These are phyloP conservation scores for Allantophomopsis lycopodina DNA, from an alignment of 2,329 filamentous ascomycete genomes.

Conservation along the genomic window DNA sequence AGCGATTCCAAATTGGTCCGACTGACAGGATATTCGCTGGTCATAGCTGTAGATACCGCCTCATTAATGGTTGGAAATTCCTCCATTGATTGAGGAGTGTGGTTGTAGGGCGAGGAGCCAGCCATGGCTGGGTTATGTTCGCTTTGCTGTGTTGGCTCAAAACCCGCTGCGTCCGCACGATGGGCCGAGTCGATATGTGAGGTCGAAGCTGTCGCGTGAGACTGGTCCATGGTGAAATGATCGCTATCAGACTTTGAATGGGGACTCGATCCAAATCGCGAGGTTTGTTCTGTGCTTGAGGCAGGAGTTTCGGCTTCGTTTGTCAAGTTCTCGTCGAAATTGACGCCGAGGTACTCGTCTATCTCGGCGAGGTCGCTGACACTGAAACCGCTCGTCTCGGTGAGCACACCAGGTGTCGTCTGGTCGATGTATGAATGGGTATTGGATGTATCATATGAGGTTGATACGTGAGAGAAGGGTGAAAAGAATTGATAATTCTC, in stretches of 20 bases:
- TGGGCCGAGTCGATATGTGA: not conserved
- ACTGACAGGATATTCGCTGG: too few relatives aligned
- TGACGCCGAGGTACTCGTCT: slow-evolving; percentile 19
- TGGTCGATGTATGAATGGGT: not conserved
- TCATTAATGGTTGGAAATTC: too few relatives aligned
- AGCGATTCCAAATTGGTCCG: too few relatives aligned
- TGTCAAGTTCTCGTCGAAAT: slow-evolving; percentile 15
- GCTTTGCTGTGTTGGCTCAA: slow-evolving; percentile 4
- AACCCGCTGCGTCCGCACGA: slow-evolving; percentile 8
- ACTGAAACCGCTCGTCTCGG: slow-evolving; percentile 5
- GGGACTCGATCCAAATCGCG: slow-evolving; percentile 1
- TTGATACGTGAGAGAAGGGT: slow-evolving; percentile 1
- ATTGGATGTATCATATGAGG: not conserved
- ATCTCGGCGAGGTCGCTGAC: slow-evolving; percentile 12
- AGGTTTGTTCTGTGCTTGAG: slow-evolving; percentile 5
- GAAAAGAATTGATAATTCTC: not conserved
- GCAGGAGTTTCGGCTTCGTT: slow-evolving; percentile 6
- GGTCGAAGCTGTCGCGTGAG: not conserved
- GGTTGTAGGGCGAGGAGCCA: slow-evolving; percentile 2
- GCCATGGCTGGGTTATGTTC: slow-evolving; percentile 1
- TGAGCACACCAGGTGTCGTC: slow-evolving; percentile 1
- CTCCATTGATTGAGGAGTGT: not conserved
- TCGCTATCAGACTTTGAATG: too few relatives aligned
- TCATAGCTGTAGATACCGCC: too few relatives aligned
- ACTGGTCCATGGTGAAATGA: too few relatives aligned